Evolutionary conservation across 2,329 filamentous ascomycete species (phyloP).

Genomic region (Triangularia setosa): DNA sequence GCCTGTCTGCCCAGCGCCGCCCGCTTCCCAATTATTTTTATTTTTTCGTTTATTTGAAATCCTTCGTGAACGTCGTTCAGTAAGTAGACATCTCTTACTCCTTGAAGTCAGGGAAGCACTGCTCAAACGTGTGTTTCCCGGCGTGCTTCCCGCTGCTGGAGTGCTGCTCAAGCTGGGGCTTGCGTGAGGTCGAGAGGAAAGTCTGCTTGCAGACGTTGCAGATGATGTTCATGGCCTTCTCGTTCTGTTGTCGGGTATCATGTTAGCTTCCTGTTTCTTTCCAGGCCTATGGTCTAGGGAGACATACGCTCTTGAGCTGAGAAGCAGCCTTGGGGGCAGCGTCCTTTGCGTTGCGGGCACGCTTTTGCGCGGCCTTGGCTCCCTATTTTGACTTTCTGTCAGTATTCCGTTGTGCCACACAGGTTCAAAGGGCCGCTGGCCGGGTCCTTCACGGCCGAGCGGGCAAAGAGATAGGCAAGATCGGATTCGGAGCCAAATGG

Average conservation of each 20-base stretch:
- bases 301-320: conserved; percentile 63
- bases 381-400: conserved; percentile 27
- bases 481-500: not conserved
- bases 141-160: conserved; percentile 69
- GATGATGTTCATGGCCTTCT: conserved; percentile 70
- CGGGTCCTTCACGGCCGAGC: not conserved
- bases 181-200: conserved; percentile 73
- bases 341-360: conserved; percentile 66
- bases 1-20: not conserved
- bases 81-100: not conserved
- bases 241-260: conserved; percentile 50
- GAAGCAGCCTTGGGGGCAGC: conserved; percentile 56
- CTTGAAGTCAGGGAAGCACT: conserved; percentile 63
- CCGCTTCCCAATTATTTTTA: not conserved
- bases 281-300: not conserved
- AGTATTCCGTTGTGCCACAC: not conserved
- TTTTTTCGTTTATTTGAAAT: not conserved
- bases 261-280: not conserved
- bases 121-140: conserved; percentile 55
- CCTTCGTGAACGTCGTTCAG: not conserved
- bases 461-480: conserved; percentile 7
- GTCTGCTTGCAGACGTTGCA: conserved; percentile 74
- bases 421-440: conserved; percentile 1
- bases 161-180: conserved; percentile 69
- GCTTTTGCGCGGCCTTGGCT: conserved; percentile 55